Conservation (phyloP, 2,329 filamentous ascomycete genomes). For the Fusarium liriodendri region DNA sequence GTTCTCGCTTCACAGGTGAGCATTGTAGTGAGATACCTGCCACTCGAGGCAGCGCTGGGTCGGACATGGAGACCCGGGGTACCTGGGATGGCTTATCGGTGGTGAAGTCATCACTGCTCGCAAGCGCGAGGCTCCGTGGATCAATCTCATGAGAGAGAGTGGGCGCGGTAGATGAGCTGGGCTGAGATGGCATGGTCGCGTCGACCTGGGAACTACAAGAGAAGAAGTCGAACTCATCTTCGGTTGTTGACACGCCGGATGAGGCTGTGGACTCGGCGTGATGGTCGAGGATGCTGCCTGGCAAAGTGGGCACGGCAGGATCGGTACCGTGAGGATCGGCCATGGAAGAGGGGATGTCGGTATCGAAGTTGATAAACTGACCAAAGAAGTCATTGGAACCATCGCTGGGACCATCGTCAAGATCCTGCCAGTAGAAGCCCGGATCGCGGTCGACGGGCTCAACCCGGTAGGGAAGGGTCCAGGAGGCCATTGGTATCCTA, state of each 20-base stretch:
- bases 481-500: constrained; percentile 49
- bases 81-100: constrained; percentile 38
- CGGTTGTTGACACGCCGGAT: constrained; percentile 49
- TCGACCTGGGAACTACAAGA: constrained; percentile 49
- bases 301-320: constrained; percentile 39
- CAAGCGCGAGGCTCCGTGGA: constrained; percentile 43
- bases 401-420: constrained; percentile 46
- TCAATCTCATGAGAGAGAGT: constrained; percentile 44
- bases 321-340: constrained; percentile 33
- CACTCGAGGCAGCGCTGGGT: constrained; percentile 59
- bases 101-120: constrained; percentile 16
- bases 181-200: constrained; percentile 38
- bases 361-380: constrained; percentile 53
- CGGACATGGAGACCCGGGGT: constrained; percentile 56
- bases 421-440: constrained; percentile 51
- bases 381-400: constrained; percentile 50
- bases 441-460: constrained; percentile 50
- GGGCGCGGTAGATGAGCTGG: constrained; percentile 22
- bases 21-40: constrained; percentile 59
- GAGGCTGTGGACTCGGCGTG: constrained; percentile 49
- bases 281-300: constrained; percentile 45
- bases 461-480: constrained; percentile 50
- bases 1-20: constrained; percentile 47
- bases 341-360: constrained; percentile 38
- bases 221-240: constrained; percentile 52